Conservation (phyloP, 2,329 filamentous ascomycete species). For the Boeremia exigua region DNA sequence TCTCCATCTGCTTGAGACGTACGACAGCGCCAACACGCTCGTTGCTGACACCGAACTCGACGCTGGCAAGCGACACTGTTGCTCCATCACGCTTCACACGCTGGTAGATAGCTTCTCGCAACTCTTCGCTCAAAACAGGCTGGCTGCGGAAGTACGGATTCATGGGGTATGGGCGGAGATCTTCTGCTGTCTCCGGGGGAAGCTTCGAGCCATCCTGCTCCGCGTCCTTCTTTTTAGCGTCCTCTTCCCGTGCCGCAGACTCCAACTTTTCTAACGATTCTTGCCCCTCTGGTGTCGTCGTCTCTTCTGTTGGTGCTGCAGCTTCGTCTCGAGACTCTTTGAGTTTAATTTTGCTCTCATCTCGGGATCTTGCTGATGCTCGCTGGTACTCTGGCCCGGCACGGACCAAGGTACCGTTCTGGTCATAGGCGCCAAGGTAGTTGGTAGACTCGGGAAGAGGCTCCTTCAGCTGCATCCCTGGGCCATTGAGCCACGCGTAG, state of each 20-base stretch:
- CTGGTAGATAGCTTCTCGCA: slow-evolving; percentile 76
- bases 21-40: slow-evolving; percentile 85
- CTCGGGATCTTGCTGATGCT: slow-evolving; percentile 22
- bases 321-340: slow-evolving; percentile 30
- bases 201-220: slow-evolving; percentile 30
- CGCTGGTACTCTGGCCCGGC: slow-evolving; percentile 32
- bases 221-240: slow-evolving; percentile 25
- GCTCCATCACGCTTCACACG: slow-evolving; percentile 67
- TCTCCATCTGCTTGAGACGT: slow-evolving; percentile 84
- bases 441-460: slow-evolving; percentile 60
- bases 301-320: slow-evolving; percentile 24
- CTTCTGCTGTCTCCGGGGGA: slow-evolving; percentile 41
- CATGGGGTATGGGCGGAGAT: slow-evolving; percentile 69
- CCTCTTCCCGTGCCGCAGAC: slow-evolving; percentile 27
- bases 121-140: slow-evolving; percentile 73
- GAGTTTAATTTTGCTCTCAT: slow-evolving; percentile 22
- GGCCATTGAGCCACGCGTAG: slow-evolving; percentile 65
- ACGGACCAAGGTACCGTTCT: slow-evolving; percentile 55
- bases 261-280: slow-evolving; percentile 40
- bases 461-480: slow-evolving; percentile 56
- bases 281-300: slow-evolving; percentile 38
- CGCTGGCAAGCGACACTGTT: slow-evolving; percentile 77
- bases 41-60: slow-evolving; percentile 79
- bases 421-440: slow-evolving; percentile 62
- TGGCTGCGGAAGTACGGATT: slow-evolving; percentile 75